Evolutionary conservation across 768 basidiomycete genomes (phyloP).

Genomic region (Naematelia encephala): DNA sequence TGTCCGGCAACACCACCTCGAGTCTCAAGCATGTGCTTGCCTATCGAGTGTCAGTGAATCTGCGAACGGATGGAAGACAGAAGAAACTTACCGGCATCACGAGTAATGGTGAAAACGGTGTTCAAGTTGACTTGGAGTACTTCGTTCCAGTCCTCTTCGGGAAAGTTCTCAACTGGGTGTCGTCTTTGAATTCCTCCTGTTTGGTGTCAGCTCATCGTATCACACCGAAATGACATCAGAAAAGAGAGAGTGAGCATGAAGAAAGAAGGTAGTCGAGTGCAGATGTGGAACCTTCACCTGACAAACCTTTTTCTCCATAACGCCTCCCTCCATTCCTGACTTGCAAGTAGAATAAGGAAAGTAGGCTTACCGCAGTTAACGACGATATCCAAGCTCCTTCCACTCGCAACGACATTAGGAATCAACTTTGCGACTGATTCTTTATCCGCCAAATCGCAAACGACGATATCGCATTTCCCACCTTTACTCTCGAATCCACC

Average conservation of each 20-base stretch:
- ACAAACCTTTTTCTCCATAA: no score
- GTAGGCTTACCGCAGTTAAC: conserved; percentile 70
- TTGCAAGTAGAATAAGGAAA: conserved; percentile 20
- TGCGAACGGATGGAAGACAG: background rate
- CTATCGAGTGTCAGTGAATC: background rate
- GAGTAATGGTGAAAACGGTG: conserved; percentile 76
- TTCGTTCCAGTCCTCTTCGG: conserved; percentile 69
- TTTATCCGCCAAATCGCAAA: conserved; percentile 61
- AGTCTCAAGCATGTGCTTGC: conserved; percentile 72
- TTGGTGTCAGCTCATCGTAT: conserved; percentile 5
- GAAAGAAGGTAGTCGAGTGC: no score
- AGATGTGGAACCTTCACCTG: no score
- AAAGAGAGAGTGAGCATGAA: background rate
- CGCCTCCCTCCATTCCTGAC: background rate
- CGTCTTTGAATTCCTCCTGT: conserved; percentile 47
- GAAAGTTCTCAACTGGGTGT: conserved; percentile 61
- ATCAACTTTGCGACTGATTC: conserved; percentile 58
- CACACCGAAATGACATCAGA: background rate
- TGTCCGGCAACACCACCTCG: conserved; percentile 51
- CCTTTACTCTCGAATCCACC: conserved; percentile 43
- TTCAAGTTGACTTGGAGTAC: conserved; percentile 83
- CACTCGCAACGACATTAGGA: conserved; percentile 53
- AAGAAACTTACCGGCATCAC: conserved; percentile 64
- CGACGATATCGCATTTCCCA: conserved; percentile 53
- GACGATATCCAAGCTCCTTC: conserved; percentile 60